Conservation (phyloP, 2,329 filamentous ascomycete species). For the Curvularia eragrostidis region DNA sequence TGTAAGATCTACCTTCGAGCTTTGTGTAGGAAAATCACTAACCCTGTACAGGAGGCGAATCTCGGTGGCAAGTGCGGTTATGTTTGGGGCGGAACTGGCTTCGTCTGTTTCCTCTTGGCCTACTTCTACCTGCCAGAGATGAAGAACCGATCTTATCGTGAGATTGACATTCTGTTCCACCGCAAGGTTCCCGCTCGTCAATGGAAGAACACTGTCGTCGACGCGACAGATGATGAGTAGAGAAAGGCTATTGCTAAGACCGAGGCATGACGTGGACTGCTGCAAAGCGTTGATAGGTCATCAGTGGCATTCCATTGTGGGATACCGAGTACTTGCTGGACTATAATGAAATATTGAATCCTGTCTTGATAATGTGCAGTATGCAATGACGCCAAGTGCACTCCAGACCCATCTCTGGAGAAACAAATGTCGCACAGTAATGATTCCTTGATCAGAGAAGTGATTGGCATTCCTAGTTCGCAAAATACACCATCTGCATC, state of each 20-base stretch:
- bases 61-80: constrained; percentile 48
- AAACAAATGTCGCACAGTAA: neutral
- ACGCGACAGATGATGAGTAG: constrained; percentile 69
- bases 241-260: neutral
- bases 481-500: neutral
- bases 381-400: neutral
- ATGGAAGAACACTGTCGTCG: constrained; percentile 63
- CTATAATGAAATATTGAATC: neutral
- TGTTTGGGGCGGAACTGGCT: constrained; percentile 54
- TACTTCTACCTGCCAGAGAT: constrained; percentile 63
- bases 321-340: neutral
- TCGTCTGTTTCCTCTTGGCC: constrained; percentile 61
- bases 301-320: too few species aligned
- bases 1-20: constrained; percentile 51
- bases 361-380: neutral
- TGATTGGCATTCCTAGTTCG: neutral
- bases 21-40: constrained; percentile 55
- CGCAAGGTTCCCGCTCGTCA: constrained; percentile 61
- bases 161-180: constrained; percentile 58
- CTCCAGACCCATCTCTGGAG: neutral
- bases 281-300: neutral
- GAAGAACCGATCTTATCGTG: constrained; percentile 57
- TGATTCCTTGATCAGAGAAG: neutral
- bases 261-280: neutral
- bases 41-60: constrained; percentile 65